Evolutionary conservation across 345 rosid species (phyloP), one percentile per base, ranked within the genome.

Genomic region (Citrus sp.): DNA sequence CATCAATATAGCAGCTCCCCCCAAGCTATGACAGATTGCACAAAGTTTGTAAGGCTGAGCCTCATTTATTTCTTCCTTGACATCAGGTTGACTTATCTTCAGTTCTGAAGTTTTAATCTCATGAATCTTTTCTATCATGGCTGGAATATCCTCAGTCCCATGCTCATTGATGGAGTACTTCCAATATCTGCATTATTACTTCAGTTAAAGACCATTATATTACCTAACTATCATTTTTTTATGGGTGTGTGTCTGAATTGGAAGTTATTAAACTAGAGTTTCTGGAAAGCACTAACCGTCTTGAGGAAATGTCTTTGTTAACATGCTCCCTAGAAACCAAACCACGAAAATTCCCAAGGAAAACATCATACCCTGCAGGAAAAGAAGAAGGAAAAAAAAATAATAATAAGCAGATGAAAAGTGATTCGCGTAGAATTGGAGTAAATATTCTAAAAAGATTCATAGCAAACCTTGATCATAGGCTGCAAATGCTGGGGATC

Each of bases 401-500:
- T 4, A 34, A 32, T 4, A 32, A 34, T 2, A 25, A 74, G 68
- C 46, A 75, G 51, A 28, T 78, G n/a, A 40, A 61, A 25, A 75
- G 61, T 7, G 12, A 71, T 64, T 19, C 25, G 4, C 30, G 3
- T 69, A 5, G 7, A 51, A 49, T 30, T 51, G 77, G 54, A 69
- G 72, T 49, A 79, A 72, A 40, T 58, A 56, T 56, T n/a, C 61
- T 71, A 67, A 63, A 77, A 61, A 10, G 28, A 77, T 37, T 35
- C 32, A 19, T 74, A 65, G 80, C 83, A 70, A 73, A 96, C 99
- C 99, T 87, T 96, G 97, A 88, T 96, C 98, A 87, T 89, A 96
- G 37, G 98, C 99, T 70, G 98, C 99, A 84, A 94, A 96, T 77
- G 99, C 98, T 19, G 99, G 99, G 83, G 97, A 94, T 66, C 99